Evolutionary conservation across 805 yeast genomes (phyloP), one percentile per base, ranked within the genome.

Genomic region (Schizosaccharomyces lindneri): DNA sequence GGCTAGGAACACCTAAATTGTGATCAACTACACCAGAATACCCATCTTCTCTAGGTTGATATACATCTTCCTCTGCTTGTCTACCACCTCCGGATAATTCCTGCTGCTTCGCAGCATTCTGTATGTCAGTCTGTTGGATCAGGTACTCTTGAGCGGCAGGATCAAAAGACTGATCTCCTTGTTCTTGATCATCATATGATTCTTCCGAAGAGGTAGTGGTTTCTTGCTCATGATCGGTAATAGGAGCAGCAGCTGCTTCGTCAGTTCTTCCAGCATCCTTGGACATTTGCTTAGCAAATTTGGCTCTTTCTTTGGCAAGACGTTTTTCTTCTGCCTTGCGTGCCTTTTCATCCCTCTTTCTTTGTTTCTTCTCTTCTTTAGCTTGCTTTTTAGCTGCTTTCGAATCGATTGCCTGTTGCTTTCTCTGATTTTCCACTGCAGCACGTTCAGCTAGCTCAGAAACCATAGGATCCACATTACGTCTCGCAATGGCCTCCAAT

Each of bases 381-480:
- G 57, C 57, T 6, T 11, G 36, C 57, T 51, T 51, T 29, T 51
- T 51, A 9, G 32, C 31, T 5, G 15, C 11, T 5, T 51, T 51
- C 1, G 57, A 36, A 4, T 51, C 57, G 2, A 2, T 27, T 24
- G 31, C 36, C 15, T 51, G 32, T n/a, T 51, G 31, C 39, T 51
- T 51, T 24, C 36, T 29, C 11, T 24, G 36, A 15, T 29, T 21
- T 9, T 51, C 57, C 3, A 1, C n/a, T 6, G 57, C 36, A 9
- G 57, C 57, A 51, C 57, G 57, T 29, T 51, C 57, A 27, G 31
- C 27, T 17, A 51, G 57, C n/a, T 51, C 57, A 29, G 31, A 21
- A 21, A 51, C 57, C 57, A 51, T 51, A 27, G 57, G 57, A 51
- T 51, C 57, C 13, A 51, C 57, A 51, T 51, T 21, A 24, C 57